Evolutionary conservation across 768 basidiomycete genomes (phyloP).

Genomic region (Chalciporus pseudorubinellus): DNA sequence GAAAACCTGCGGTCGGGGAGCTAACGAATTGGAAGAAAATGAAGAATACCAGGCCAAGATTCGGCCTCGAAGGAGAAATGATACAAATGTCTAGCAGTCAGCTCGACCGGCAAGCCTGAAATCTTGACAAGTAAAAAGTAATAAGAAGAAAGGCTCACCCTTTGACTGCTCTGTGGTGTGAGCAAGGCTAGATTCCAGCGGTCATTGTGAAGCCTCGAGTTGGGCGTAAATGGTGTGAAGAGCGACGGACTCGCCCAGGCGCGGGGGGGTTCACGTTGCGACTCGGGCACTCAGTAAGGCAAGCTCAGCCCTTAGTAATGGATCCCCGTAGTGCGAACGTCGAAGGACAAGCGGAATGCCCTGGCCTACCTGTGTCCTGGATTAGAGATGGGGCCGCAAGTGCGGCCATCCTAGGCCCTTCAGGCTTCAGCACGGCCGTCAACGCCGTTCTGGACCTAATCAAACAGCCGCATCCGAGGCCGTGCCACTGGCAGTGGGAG

Average conservation of each 20-base stretch:
- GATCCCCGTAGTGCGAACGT: conserved; percentile 7
- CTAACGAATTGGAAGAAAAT: conserved; percentile 3
- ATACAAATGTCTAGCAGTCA: neutral
- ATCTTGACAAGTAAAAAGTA: conserved; percentile 1
- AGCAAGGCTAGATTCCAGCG: conserved; percentile 20
- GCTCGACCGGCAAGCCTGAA: neutral
- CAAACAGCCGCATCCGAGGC: neutral
- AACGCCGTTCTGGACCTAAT: neutral
- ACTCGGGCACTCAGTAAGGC: conserved; percentile 14
- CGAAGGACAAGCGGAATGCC: conserved; percentile 9
- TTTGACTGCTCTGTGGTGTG: conserved; percentile 9
- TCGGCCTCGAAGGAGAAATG: neutral
- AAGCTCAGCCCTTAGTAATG: conserved; percentile 9
- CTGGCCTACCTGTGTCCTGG: conserved; percentile 10
- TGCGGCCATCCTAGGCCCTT: conserved; percentile 4
- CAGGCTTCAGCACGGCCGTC: conserved; percentile 9
- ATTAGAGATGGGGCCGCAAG: conserved; percentile 4
- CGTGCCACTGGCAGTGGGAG: neutral
- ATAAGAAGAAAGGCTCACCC: conserved; percentile 13
- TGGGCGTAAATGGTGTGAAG: conserved; percentile 22
- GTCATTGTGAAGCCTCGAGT: conserved; percentile 14
- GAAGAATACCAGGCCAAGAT: neutral
- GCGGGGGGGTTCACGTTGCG: conserved; percentile 16
- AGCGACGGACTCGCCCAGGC: neutral
- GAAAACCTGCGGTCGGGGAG: neutral